A percentile compares a stretch with the other conserved stretches of the same genome.
Conservation (phyloP, 2,329 filamentous ascomycete species). For the Talaromyces amestolkiae region DNA sequence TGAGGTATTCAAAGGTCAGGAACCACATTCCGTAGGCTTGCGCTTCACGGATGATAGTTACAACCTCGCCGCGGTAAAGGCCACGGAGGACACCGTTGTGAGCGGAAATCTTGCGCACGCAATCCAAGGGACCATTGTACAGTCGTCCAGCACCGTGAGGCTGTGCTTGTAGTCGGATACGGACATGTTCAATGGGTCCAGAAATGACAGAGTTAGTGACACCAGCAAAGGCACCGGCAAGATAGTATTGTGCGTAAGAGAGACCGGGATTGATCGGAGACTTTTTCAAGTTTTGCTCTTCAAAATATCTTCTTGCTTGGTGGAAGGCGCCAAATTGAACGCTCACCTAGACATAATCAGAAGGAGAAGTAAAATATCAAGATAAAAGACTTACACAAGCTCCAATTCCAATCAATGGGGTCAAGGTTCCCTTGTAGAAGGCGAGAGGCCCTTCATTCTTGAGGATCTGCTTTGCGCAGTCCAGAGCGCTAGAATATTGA, state of each 20-base stretch:
- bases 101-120: conserved; percentile 75
- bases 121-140: conserved; percentile 84
- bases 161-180: conserved; percentile 93
- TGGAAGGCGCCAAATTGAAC: conserved; percentile 98
- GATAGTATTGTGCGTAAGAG: conserved; percentile 82
- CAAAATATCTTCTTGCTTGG: conserved; percentile 81
- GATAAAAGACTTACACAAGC: conserved; percentile 66
- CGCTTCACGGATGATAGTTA: conserved; percentile 84
- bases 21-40: conserved; percentile 98
- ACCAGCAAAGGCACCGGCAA: conserved; percentile 86
- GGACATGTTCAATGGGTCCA: conserved; percentile 91
- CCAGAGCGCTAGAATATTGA: conserved; percentile 74
- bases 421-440: conserved; percentile 98
- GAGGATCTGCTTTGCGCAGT: conserved; percentile 80
- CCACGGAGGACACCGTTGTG: conserved; percentile 68
- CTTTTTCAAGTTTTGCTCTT: conserved; percentile 64
- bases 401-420: conserved; percentile 90
- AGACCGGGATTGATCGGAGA: conserved; percentile 51
- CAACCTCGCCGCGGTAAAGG: conserved; percentile 81
- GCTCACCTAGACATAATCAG: conserved; percentile 54
- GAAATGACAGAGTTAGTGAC: conserved; percentile 86
- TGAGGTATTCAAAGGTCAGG: conserved; percentile 89
- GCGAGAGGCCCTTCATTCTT: conserved; percentile 82
- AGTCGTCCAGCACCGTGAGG: conserved; percentile 77
- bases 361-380: background rate